Evolutionary conservation across 495 filamentous ascomycete genomes (phyloP), one percentile per base, ranked within the genome.

Genomic region (Xylaria curta): DNA sequence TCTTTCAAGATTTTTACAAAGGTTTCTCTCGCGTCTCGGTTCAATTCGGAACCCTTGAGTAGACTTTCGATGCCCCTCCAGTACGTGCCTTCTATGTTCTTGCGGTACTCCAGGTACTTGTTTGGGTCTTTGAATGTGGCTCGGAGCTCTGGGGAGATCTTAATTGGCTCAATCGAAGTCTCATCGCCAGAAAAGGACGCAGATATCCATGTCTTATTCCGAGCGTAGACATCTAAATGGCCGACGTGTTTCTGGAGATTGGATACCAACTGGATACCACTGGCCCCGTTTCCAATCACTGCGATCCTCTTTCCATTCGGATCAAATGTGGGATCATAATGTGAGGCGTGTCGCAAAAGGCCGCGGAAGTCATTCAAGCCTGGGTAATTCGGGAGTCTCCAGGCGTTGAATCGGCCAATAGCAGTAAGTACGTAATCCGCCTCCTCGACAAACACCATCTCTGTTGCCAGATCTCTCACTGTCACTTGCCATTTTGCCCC

Each of bases 161-260:
- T 79, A 63, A 89, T 85, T 0, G 84, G 83, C 59, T 83, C 83
- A 6, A 79, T 77, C 28, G 78, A 81, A 36, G 78, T 79, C 59
- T 81, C 82, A 56, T 85, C 80, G 51, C 80, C 82, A 0, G 82
- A 81, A 74, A 82, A 84, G 1, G 78, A 79, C 8, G 87, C 85
- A 0, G 90, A 86, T n/a, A 94, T 89, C 91, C 91, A 93, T 1
- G 90, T 92, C 38, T 82, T 85, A 72, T 88, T 90, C 24, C 91
- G 86, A 7, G 87, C 89, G 65, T 91, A 93, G 78, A 91, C 87
- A 72, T 89, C 88, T 83, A 87, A 79, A 24, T 85, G 82, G 13
- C 80, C 75, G 17, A 88, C 87, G 9, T 82, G 72, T 15, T 87
- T 86, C 66, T 90, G 83, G 28, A 90, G 76, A 24, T 84, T 84